Percentiles rank a stretch among this genome's conserved stretches.
Conservation (phyloP, 2,329 filamentous ascomycete genomes). For the Penicillium concentricum region DNA sequence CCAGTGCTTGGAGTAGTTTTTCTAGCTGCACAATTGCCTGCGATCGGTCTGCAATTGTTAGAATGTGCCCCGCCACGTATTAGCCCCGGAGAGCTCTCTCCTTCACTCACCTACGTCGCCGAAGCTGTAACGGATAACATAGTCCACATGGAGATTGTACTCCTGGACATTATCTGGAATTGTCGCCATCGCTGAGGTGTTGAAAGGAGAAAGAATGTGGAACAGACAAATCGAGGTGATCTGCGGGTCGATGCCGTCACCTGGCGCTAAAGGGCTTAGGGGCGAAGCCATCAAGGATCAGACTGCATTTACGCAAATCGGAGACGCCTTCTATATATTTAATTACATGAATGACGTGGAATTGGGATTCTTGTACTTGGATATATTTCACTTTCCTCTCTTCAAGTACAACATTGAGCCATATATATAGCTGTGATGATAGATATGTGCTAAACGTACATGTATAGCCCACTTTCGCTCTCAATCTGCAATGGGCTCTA, state of each 20-base stretch:
- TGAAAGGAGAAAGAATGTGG: conserved; percentile 6
- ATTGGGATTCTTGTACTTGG: background rate
- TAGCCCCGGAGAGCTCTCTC: background rate
- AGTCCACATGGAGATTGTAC: conserved; percentile 74
- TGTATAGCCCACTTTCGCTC: background rate
- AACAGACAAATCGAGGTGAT: conserved; percentile 6
- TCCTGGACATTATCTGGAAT: conserved; percentile 32
- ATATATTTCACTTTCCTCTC: background rate
- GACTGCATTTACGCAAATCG: background rate
- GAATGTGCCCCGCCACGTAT: background rate
- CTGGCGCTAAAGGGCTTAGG: conserved; percentile 12
- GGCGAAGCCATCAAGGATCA: background rate
- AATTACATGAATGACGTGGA: background rate
- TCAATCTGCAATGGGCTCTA: background rate
- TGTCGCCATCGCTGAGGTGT: conserved; percentile 28
- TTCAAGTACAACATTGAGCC: background rate
- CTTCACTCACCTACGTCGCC: conserved; percentile 58
- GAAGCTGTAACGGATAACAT: conserved; percentile 79
- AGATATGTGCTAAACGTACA: background rate
- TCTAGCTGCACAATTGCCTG: conserved; percentile 74
- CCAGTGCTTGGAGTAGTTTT: conserved; percentile 72
- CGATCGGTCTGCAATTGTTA: conserved; percentile 55
- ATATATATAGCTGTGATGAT: background rate
- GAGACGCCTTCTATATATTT: background rate
- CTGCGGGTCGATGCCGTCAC: conserved; percentile 21